phyloP scores from a whole-genome alignment of 2,329 filamentous ascomycete species.

The Magnaporthiopsis incrustans region DNA sequence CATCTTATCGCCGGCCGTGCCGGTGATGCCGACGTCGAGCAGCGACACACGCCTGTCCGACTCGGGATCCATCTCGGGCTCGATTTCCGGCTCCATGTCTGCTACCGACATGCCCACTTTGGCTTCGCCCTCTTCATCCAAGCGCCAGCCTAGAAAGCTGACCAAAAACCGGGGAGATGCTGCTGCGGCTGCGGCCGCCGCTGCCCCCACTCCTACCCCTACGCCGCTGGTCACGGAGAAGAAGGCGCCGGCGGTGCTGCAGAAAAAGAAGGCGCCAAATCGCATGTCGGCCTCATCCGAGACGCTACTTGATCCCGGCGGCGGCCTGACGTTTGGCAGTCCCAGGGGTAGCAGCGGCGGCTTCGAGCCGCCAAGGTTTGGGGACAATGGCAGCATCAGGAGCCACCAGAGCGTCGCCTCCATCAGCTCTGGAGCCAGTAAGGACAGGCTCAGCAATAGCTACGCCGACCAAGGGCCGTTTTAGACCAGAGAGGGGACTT shows the following conservation, averaged over 20 bases:
- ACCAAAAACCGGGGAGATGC: slow-evolving; percentile 27
- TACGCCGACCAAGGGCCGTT: slow-evolving; percentile 1
- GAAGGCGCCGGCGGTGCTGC: slow-evolving; percentile 24
- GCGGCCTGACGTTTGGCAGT: not conserved
- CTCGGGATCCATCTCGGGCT: slow-evolving; percentile 3
- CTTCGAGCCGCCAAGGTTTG: not conserved
- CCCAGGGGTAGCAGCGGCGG: not conserved
- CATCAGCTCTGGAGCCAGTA: slow-evolving; percentile 2
- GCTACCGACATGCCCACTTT: not conserved
- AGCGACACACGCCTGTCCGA: slow-evolving; percentile 11
- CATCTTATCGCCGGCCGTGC: not conserved
- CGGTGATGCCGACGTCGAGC: not conserved
- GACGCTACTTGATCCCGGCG: not conserved
- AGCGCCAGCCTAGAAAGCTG: slow-evolving; percentile 32
- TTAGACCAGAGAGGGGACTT: not conserved
- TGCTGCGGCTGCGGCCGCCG: slow-evolving; percentile 11
- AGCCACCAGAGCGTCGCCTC: slow-evolving; percentile 5
- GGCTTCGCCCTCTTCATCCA: slow-evolving; percentile 15
- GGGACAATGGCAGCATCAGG: slow-evolving; percentile 2
- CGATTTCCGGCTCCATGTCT: not conserved
- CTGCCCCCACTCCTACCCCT: slow-evolving; percentile 1
- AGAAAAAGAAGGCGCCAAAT: slow-evolving; percentile 26
- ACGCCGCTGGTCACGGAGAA: slow-evolving; percentile 19
- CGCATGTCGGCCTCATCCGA: slow-evolving; percentile 18
- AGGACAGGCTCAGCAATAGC: slow-evolving; percentile 1